Base-by-base conservation (phyloP, 148 eudicot species). In the Rhododendron kiyosumense region DNA sequence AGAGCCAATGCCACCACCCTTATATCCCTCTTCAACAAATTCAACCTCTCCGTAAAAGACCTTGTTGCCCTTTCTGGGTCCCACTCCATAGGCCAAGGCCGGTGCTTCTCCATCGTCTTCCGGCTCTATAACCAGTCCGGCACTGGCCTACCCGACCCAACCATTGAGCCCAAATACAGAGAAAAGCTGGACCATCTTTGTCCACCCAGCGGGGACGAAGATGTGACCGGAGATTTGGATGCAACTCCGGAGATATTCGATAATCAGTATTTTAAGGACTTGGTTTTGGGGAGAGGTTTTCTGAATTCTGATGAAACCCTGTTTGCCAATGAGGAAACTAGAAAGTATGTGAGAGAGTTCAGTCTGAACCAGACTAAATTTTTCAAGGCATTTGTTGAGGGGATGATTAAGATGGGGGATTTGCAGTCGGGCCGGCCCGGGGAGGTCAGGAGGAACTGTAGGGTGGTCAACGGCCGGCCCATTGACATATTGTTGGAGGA, bases 51-150 rank as follows among this genome's bases (percentile, higher is more conserved):
- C 18, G 80, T 88, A 6, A 87, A 92, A 85, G 98, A 95, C 81
- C 83, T 96, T 4, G 99, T 96, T 63, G 95, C 99, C 78, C 93
- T 96, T 34, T 96, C 99, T 0, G 99, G 99, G 17, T 95, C 99
- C 14, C 99, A 96, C 88, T 93, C 98, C 10, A 92, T 96, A 6
- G 99, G 99, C 59, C 83, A 96, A 86, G 98, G 79, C 22, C 93
- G 99, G 34, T 96, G 99, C 81, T 96, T 96, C 85, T 95, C 98
- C 4, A 87, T 96, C 12, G 87, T 95, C 48, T 92, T 90, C 79
- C 90, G 98, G 74, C 94, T 96, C n/a, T 96, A 96, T 88, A 96
- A 96, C 86, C 99, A 96, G 83, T 94, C 98, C 5, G 98, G 94
- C 7, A 46, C 95, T 0, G 99, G 99, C 38, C 85, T 78, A 4